Evolutionary conservation across 129 eudicot genomes (phyloP), one percentile per base, ranked within the genome.

Genomic region (Sambucus nigra): DNA sequence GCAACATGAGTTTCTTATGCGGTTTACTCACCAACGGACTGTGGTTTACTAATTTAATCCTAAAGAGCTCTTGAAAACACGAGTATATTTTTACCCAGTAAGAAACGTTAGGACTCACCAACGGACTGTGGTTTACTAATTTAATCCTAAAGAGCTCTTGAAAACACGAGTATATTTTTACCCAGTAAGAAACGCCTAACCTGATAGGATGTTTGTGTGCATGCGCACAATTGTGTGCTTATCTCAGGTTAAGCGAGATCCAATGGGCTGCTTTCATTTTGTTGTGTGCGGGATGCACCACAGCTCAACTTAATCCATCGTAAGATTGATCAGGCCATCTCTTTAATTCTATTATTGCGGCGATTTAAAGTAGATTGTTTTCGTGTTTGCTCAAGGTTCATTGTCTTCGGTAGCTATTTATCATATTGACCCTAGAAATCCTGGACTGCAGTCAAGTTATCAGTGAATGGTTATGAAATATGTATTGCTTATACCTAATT

Each of bases 211-310:
- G 25, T 25, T 24, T 40, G 5, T 26, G 44, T 40, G 24, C 15
- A 13, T 28, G 25, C 45, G 5, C 11, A 14, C 6, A 32, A 16
- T 13, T 40, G 20, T 10, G 25, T 65, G 15, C 15, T 21, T 38
- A 19, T 65, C 60, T 48, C 85, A 92, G 99, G 91, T 79, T 91
- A 75, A 92, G 94, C 47, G 87, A 86, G 73, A 77, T 92, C 55
- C 99, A 92, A 70, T 92, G 95, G 99, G 99, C 99, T 58, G 99
- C 99, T 71, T 92, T 92, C 75, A 64, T 86, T 65, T 73, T 92
- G 66, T 72, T 92, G 59, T 82, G 95, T 74, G 99, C 99, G 7
- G 99, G 99, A 39, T 92, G 99, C 77, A 92, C 99, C 51, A 92
- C 99, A 7, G 99, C 99, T 54, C 99, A 92, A 68, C 96, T 92